Evolutionary conservation across 179 eudicot species (phyloP).

Genomic region (Actinidia arguta): DNA sequence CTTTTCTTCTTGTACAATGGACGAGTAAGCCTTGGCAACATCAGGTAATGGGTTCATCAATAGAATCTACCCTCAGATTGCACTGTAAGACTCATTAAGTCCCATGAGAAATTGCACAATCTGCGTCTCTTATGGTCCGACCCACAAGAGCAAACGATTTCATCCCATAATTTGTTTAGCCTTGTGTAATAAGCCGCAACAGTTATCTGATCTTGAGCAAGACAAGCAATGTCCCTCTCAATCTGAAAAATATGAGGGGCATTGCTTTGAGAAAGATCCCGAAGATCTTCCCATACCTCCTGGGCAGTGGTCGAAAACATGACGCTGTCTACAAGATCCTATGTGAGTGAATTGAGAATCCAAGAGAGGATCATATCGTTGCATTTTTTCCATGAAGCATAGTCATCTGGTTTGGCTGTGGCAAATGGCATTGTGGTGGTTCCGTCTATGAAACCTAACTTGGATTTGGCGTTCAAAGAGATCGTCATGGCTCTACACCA

Average conservation of each 20-base stretch:
- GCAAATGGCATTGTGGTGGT: neutral
- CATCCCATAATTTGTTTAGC: neutral
- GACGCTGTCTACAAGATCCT: neutral
- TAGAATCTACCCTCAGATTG: no score
- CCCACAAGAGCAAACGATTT: no score
- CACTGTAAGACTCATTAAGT: no score
- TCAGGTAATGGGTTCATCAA: no score
- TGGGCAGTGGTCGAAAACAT: neutral
- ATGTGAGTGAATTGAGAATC: neutral
- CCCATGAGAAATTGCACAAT: no score
- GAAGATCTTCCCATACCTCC: conserved; percentile 14
- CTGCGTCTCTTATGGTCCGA: no score
- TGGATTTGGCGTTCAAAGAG: conserved; percentile 1
- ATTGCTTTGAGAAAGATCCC: conserved; percentile 17
- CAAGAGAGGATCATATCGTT: conserved; percentile 10
- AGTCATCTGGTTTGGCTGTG: neutral
- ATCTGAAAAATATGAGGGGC: conserved; percentile 17
- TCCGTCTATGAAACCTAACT: neutral
- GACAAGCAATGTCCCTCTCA: neutral
- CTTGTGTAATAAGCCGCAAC: conserved; percentile 13
- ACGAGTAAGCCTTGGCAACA: no score
- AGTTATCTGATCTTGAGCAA: neutral
- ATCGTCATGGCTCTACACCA: neutral
- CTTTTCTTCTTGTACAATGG: no score
- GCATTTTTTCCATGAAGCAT: neutral